Conservation (phyloP, 805 yeast species). For the Yamadazyma takamatsuzukensis region DNA sequence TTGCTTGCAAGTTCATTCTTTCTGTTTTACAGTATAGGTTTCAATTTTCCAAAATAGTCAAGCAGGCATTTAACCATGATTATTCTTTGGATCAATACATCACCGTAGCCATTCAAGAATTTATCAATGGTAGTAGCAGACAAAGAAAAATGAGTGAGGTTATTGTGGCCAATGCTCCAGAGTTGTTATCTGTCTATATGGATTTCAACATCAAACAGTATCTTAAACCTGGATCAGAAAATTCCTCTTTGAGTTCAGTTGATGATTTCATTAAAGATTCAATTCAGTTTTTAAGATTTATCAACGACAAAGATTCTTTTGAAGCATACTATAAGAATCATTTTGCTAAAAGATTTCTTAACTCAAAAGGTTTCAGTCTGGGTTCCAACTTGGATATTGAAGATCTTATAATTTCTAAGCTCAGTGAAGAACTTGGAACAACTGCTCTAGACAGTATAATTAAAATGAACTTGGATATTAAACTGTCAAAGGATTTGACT, state of each 20-base stretch:
- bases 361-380: conserved; percentile 25
- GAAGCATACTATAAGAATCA: conserved; percentile 83
- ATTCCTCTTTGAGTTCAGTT: conserved; percentile 12
- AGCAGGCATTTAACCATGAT: conserved; percentile 48
- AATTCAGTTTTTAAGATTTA: conserved; percentile 58
- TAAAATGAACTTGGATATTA: conserved; percentile 83
- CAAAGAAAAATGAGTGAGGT: conserved; percentile 29
- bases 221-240: conserved; percentile 19
- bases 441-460: conserved; percentile 76
- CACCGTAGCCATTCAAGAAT: conserved; percentile 58
- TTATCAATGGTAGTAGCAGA: conserved; percentile 44
- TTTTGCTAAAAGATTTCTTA: conserved; percentile 70
- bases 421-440: conserved; percentile 75
- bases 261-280: conserved; percentile 50
- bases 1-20: conserved; percentile 69
- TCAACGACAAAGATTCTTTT: conserved; percentile 81
- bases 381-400: conserved; percentile 53
- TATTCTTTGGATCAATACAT: conserved; percentile 49
- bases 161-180: conserved; percentile 31
- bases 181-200: conserved; percentile 37
- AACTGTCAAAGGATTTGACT: conserved; percentile 38
- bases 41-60: conserved; percentile 48
- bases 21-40: conserved; percentile 49
- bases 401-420: conserved; percentile 58
- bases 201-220: conserved; percentile 37